phyloP scores from a whole-genome alignment of 768 basidiomycete species.

The Tricholoma bakamatsutake region DNA sequence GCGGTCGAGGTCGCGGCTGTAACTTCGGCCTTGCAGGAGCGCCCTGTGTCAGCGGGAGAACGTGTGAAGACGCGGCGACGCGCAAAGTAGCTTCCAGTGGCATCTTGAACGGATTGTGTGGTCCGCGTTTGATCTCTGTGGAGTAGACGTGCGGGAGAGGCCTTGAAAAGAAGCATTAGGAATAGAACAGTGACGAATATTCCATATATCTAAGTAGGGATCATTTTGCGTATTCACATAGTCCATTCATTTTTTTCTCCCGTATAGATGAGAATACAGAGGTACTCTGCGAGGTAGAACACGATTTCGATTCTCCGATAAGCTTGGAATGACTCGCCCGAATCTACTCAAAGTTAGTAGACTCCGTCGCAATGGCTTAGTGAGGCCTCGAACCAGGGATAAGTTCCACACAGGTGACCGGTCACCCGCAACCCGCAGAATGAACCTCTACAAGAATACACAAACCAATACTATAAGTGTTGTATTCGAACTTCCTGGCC shows the following conservation, averaged over 20 bases:
- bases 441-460: constrained; percentile 40
- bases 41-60: constrained; percentile 27
- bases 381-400: constrained; percentile 9
- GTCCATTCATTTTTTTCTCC: too few relatives aligned
- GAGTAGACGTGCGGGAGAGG: neutral
- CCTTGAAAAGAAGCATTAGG: neutral
- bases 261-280: too few relatives aligned
- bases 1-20: neutral
- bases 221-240: neutral
- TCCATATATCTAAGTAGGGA: neutral
- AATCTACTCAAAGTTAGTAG: too few relatives aligned
- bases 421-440: constrained; percentile 18
- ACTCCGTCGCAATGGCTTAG: neutral
- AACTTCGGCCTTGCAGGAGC: neutral
- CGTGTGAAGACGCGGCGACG: constrained; percentile 38
- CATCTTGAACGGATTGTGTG: neutral
- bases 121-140: neutral
- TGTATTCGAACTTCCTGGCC: constrained; percentile 49
- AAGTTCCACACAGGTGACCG: too few relatives aligned
- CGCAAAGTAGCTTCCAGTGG: neutral
- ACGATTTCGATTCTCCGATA: too few relatives aligned
- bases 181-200: neutral
- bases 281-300: too few relatives aligned
- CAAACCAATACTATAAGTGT: constrained; percentile 37
- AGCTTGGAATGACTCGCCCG: too few relatives aligned